phyloP scores from a whole-genome alignment of 2,329 filamentous ascomycete genomes.

The Talaromyces sp. region DNA sequence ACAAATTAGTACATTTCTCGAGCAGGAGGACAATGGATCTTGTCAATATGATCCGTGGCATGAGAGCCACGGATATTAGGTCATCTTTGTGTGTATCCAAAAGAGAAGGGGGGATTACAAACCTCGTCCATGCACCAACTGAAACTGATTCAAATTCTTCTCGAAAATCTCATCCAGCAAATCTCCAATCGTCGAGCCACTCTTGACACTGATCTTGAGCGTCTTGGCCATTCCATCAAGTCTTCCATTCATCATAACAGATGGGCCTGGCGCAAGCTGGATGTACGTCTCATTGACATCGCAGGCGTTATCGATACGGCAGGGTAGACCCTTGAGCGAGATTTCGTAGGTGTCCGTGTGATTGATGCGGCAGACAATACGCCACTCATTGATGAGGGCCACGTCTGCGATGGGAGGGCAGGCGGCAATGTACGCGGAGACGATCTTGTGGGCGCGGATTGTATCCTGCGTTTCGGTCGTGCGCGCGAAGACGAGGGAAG shows the following conservation, averaged over 20 bases:
- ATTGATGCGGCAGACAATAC: neutral
- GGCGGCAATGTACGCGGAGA: conserved; percentile 3
- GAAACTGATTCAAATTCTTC: conserved; percentile 8
- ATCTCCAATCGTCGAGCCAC: neutral
- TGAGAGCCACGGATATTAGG: neutral
- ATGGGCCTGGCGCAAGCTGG: neutral
- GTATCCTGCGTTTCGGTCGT: neutral
- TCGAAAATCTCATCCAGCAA: conserved; percentile 5
- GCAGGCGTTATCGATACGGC: neutral
- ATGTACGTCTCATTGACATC: conserved; percentile 1
- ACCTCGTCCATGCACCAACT: conserved; percentile 4
- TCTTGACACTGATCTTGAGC: neutral
- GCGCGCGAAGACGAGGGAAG: neutral
- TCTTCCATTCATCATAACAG: neutral
- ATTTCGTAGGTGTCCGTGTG: neutral
- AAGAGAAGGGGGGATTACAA: neutral
- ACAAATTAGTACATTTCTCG: neutral
- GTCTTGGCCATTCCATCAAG: conserved; percentile 10
- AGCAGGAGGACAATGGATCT: neutral
- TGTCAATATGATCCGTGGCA: neutral
- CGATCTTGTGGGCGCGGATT: neutral
- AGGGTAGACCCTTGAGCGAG: neutral
- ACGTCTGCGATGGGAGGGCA: neutral
- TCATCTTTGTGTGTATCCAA: neutral
- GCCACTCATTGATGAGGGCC: conserved; percentile 6